Evolutionary conservation across 805 yeast genomes (phyloP), one percentile per base, ranked within the genome.

Genomic region (Cyberlindnera nakhonratchasimensis): DNA sequence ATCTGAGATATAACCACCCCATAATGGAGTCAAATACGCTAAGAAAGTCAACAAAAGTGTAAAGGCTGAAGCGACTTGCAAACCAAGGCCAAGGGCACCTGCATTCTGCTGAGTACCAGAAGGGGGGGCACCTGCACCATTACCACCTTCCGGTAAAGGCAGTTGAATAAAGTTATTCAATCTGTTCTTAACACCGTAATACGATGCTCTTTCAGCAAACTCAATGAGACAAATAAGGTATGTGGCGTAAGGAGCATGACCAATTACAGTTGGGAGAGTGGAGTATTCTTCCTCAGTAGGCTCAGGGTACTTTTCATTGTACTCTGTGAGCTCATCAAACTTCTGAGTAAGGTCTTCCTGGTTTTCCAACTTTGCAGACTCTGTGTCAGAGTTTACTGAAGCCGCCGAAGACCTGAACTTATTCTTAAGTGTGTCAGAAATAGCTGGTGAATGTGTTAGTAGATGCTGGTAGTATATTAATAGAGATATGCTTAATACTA

Each of bases 111-210:
- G 59, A 24, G 48, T 40, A 21, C 51, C 52, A 0, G 41, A 16
- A 20, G 52, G 51, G 9, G 58, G 53, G 18, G 57, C 61, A 43
- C 59, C 59, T 29, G 56, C 54, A 22, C 54, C 74, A 56, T 74
- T 53, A 52, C 55, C 64, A 60, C 61, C 71, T 37, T 53, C 53
- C 36, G 72, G 68, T 39, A 69, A 51, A 40, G 61, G 53, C 52
- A 77, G 67, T 61, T 82, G 86, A 82, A 86, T 82, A 63, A 83
- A 85, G 66, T 86, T 86, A 66, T 78, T 83, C 66, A 86, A 79
- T 7, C 87, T 84, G 45, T 86, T 84, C 35, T 81, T 73, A 46
- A 83, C 67, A 57, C 95, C 93, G 55, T 86, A 86, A 68, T 80
- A 86, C 11, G 91, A 74, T 60, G 86, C 85, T 52, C 95, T 75